A percentile compares a stretch with the other conserved stretches of the same genome.
Conservation (phyloP, 257 asterid genomes). For the Solanum virginianum region DNA sequence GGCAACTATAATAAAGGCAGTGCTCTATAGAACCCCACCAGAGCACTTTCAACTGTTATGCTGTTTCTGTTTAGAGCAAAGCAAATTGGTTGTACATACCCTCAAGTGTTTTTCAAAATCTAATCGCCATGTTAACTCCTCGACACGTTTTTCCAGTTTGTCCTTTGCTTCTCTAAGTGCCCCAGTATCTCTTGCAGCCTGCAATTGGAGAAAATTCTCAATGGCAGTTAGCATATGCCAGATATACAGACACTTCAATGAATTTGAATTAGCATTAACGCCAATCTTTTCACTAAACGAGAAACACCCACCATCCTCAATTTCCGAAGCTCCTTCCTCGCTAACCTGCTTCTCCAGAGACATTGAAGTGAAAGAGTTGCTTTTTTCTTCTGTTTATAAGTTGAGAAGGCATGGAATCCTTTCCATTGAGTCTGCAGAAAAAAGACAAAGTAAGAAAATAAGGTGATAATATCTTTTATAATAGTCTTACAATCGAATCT, state of each 20-base stretch:
- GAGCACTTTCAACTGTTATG: not conserved
- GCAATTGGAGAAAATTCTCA: slow-evolving; percentile 13
- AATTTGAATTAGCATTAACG: not conserved
- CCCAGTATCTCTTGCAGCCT: slow-evolving; percentile 96
- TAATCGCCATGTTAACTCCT: slow-evolving; percentile 84
- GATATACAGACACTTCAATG: not conserved
- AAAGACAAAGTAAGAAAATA: not conserved
- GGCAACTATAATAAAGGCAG: not conserved
- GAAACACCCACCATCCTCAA: slow-evolving; percentile 54
- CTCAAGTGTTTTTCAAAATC: slow-evolving; percentile 84
- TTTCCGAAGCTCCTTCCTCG: slow-evolving; percentile 80
- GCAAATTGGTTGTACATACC: slow-evolving; percentile 22
- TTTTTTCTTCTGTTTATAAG: slow-evolving; percentile 46
- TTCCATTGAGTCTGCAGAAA: slow-evolving; percentile 70
- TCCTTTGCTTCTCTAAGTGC: slow-evolving; percentile 93
- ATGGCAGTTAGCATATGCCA: not conserved
- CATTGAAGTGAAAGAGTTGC: slow-evolving; percentile 61
- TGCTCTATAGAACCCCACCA: not conserved
- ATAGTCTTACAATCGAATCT: not conserved
- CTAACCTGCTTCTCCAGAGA: slow-evolving; percentile 81
- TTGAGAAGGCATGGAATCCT: slow-evolving; percentile 45
- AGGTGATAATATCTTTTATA: not conserved
- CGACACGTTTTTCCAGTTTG: slow-evolving; percentile 90
- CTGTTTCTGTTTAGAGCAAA: not conserved
- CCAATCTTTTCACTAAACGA: not conserved